A percentile compares a stretch with the other conserved stretches of the same genome.
Evolutionary conservation across 2,329 filamentous ascomycete species (phyloP).

Genomic region (Sarocladium brachiariae): DNA sequence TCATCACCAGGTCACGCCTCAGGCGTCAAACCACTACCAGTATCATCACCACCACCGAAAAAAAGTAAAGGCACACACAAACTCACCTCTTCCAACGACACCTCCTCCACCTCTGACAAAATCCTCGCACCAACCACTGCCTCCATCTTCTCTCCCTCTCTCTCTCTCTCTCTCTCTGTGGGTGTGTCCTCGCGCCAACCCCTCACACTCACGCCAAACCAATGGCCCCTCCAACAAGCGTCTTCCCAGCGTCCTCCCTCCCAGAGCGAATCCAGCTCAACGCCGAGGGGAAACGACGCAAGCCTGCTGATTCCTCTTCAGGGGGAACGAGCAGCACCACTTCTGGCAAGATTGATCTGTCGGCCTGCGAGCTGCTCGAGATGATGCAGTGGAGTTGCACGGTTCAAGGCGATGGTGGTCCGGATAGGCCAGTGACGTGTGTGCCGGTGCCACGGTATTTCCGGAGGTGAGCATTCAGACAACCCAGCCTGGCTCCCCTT

Average conservation of each 20-base stretch:
- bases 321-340: constrained; percentile 18
- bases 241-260: constrained; percentile 47
- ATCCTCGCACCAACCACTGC: constrained; percentile 40
- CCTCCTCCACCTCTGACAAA: constrained; percentile 49
- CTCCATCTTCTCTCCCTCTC: constrained; percentile 23
- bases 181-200: neutral
- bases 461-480: constrained; percentile 46
- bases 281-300: constrained; percentile 44
- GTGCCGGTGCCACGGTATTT: constrained; percentile 54
- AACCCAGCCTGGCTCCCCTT: too few relatives aligned
- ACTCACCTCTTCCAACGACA: constrained; percentile 53
- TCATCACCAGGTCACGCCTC: neutral
- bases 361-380: constrained; percentile 47
- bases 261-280: constrained; percentile 41
- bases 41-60: constrained; percentile 1
- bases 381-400: constrained; percentile 57
- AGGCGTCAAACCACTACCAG: neutral
- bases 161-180: neutral
- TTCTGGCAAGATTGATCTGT: constrained; percentile 38
- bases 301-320: constrained; percentile 26
- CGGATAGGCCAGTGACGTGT: constrained; percentile 44
- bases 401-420: constrained; percentile 39
- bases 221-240: constrained; percentile 54
- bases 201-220: neutral
- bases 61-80: neutral